These are phyloP conservation scores for Ogataea hybrid DNA, from an alignment of 1,139 yeast species.

Conservation along the genomic window DNA sequence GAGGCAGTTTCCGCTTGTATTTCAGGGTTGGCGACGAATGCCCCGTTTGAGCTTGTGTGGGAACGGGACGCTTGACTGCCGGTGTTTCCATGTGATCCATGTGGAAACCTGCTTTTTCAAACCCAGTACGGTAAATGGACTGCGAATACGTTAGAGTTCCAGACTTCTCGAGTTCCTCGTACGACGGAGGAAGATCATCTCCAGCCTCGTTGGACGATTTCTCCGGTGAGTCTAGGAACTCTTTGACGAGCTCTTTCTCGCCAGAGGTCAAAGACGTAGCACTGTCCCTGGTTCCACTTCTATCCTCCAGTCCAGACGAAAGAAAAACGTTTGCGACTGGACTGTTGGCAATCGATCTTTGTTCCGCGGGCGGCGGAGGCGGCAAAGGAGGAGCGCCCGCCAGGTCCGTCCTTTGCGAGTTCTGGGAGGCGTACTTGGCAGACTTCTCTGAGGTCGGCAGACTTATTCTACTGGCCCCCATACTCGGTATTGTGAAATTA, in stretches of 20 bases:
- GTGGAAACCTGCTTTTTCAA: conserved; percentile 34
- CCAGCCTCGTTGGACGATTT: conserved; percentile 10
- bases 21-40: conserved; percentile 9
- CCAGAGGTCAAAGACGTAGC: conserved; percentile 26
- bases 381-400: conserved; percentile 29
- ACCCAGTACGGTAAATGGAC: conserved; percentile 33
- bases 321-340: conserved; percentile 25
- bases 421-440: background rate
- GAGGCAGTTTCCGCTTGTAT: conserved; percentile 26
- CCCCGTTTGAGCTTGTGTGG: background rate
- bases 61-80: background rate
- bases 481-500: conserved; percentile 1
- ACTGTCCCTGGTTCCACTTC: conserved; percentile 20
- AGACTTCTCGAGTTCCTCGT: conserved; percentile 32
- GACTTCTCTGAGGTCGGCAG: background rate
- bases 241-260: conserved; percentile 17
- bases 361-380: conserved; percentile 29
- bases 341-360: conserved; percentile 22
- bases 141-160: conserved; percentile 31
- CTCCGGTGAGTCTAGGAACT: conserved; percentile 9
- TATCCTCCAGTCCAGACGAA: conserved; percentile 9
- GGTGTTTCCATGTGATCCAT: conserved; percentile 26
- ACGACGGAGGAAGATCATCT: conserved; percentile 31
- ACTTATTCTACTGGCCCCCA: conserved; percentile 5
- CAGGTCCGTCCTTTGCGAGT: background rate